Base-by-base conservation (phyloP, 2,329 filamentous ascomycete species). In the Raffaelea albimanens region DNA sequence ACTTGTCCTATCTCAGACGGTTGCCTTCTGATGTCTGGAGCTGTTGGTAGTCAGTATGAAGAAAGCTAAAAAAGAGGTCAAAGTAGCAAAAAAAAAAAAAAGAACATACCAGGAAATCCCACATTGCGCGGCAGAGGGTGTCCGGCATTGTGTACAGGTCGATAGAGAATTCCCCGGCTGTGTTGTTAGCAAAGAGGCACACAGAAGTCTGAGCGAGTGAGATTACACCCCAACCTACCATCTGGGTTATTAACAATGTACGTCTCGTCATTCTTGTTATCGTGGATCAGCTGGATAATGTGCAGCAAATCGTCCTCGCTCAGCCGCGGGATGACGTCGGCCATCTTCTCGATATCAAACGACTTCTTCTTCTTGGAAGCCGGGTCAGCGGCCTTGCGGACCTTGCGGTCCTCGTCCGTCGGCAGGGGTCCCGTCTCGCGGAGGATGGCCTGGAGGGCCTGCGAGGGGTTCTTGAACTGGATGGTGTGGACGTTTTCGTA, bases 241-340 rank as follows among this genome's bases (percentile, higher is more conserved):
- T 98, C 93, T 49, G 96, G 80, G 66, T 98, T 94, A 59, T 96
- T 97, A 71, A 95, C 90, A 44, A 91, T 95, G 68, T 95, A 97
- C 1, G 91, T 96, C 54, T 95, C 89, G 5, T 87, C 80, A 1
- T 80, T 83, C 74, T 97, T 97, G 70, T 96, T 87, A 68, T 98
- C 93, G 65, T 97, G 93, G 53, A 98, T 91, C 79, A 98, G 84
- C 70, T 97, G 91, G 52, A 98, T 94, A 21, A 97, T 88, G 57
- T 93, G 87, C 52, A 98, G 73, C 39, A 98, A 71, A 60, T 97
- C 91, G 56, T 98, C 93, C 70, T 98, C 93, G 54, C 80, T 78
- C 22, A 98, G 80, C 71, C 87, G 89, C 63, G 91, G 82, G 50
- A 98, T 72, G 0, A 85, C 89, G 50, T 97, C 90, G 29, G 91